These are phyloP conservation scores for Hyaloscypha variabilis DNA, from an alignment of 495 filamentous ascomycete species.

Conservation along the genomic window DNA sequence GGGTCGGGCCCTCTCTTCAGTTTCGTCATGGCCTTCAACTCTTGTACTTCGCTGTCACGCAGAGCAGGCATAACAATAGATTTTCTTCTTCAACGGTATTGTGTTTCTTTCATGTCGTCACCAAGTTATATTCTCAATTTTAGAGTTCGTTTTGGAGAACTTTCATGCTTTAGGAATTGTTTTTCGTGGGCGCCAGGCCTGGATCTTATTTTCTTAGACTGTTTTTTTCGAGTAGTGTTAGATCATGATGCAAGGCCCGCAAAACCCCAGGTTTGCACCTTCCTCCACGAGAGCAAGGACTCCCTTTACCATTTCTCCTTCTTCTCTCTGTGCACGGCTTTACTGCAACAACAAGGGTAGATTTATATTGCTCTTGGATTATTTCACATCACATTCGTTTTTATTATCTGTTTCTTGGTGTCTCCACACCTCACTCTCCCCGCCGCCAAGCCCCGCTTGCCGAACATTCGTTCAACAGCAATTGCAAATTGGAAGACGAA, in stretches of 20 bases:
- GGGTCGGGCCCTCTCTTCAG: not conserved
- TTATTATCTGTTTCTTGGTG: not conserved
- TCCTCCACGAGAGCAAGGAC: not conserved
- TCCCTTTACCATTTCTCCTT: not conserved
- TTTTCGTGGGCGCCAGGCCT: not conserved
- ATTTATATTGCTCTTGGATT: not conserved
- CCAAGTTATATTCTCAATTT: not conserved
- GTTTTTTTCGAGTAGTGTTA: not conserved
- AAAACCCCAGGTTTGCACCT: not conserved
- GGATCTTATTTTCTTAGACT: not conserved
- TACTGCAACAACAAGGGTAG: not conserved
- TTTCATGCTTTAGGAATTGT: not conserved
- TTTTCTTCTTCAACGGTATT: not conserved
- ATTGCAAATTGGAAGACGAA: not conserved
- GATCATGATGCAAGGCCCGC: not conserved
- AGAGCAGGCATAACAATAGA: not conserved
- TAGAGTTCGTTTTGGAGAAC: not conserved
- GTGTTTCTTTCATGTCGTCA: not conserved
- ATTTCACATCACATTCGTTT: not conserved
- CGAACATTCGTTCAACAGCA: not conserved
- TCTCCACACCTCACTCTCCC: not conserved
- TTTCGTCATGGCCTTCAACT: not conserved
- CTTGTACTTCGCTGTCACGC: not conserved
- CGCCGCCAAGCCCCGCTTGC: not conserved
- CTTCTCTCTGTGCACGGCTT: not conserved